Percentiles rank a stretch among this genome's conserved stretches.
Conservation (phyloP, 2,329 filamentous ascomycete species). For the Cadophora gregata region DNA sequence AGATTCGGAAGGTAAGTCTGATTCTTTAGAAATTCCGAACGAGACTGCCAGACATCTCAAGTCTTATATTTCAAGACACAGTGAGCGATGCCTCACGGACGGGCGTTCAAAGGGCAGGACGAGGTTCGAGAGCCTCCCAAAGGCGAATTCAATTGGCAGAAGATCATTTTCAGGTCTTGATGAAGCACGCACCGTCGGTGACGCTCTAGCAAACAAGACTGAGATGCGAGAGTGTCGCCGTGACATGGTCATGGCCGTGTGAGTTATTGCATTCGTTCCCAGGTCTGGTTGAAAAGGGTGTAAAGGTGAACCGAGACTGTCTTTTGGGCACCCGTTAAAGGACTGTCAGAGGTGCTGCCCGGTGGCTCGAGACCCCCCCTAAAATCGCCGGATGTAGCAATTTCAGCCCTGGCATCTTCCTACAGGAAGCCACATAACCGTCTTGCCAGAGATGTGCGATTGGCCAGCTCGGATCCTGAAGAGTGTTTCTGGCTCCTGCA, state of each 20-base stretch:
- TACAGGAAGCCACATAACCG: neutral
- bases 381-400: neutral
- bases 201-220: neutral
- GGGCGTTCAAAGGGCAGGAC: neutral
- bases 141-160: neutral
- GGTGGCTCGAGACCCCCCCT: neutral
- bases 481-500: neutral
- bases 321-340: neutral
- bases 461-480: neutral
- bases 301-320: neutral
- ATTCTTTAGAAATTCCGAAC: neutral
- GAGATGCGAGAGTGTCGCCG: neutral
- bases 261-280: neutral
- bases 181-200: neutral
- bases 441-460: neutral
- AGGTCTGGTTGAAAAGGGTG: neutral
- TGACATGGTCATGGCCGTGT: neutral
- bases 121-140: neutral
- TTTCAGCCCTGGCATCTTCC: neutral
- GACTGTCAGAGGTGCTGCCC: neutral
- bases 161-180: neutral
- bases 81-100: neutral
- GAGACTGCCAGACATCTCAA: neutral
- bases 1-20: neutral
- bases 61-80: constrained; percentile 4